Percentiles rank a stretch among this genome's conserved stretches.
These are phyloP conservation scores for Furcasterigmium furcatum DNA, from an alignment of 2,329 filamentous ascomycete genomes.

Conservation along the genomic window DNA sequence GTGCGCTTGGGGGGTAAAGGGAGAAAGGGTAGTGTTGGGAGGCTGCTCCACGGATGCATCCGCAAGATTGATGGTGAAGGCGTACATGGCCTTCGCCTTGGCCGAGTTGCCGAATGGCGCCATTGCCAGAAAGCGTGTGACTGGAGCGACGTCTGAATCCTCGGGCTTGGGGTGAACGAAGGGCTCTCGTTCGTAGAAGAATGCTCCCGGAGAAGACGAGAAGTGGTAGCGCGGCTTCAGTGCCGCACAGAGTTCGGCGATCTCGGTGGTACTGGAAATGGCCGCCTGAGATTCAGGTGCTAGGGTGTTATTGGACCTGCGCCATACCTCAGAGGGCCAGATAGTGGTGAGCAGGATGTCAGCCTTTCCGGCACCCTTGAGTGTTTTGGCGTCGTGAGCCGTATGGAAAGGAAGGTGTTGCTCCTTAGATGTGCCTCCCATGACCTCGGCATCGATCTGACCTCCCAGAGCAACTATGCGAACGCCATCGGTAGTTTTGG, in stretches of 20 bases:
- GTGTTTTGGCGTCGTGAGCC: slow-evolving; percentile 68
- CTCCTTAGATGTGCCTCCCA: slow-evolving; percentile 63
- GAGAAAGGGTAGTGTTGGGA: slow-evolving; percentile 70
- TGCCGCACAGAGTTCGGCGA: slow-evolving; percentile 74
- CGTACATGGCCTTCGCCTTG: slow-evolving; percentile 81
- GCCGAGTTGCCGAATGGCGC: slow-evolving; percentile 71
- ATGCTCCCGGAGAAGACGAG: slow-evolving; percentile 59
- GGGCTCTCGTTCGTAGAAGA: slow-evolving; percentile 88
- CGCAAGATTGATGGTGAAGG: slow-evolving; percentile 67
- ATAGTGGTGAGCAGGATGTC: slow-evolving; percentile 85
- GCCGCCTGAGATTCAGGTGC: slow-evolving; percentile 47
- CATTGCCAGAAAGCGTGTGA: slow-evolving; percentile 90
- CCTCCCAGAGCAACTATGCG: slow-evolving; percentile 87
- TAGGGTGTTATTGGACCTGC: slow-evolving; percentile 63
- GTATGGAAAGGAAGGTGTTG: slow-evolving; percentile 77
- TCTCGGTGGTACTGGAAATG: slow-evolving; percentile 56
- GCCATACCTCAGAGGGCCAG: slow-evolving; percentile 76
- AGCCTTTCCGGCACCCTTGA: slow-evolving; percentile 72
- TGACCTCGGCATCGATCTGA: slow-evolving; percentile 56
- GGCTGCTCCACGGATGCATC: slow-evolving; percentile 62
- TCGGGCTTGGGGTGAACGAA: slow-evolving; percentile 67
- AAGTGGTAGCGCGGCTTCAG: slow-evolving; percentile 94
- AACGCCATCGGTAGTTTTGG: slow-evolving; percentile 87
- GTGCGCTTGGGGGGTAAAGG: slow-evolving; percentile 52
- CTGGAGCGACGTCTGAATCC: slow-evolving; percentile 45